These are phyloP conservation scores for Primulina eburnea DNA, from an alignment of 257 asterid genomes.

Conservation along the genomic window DNA sequence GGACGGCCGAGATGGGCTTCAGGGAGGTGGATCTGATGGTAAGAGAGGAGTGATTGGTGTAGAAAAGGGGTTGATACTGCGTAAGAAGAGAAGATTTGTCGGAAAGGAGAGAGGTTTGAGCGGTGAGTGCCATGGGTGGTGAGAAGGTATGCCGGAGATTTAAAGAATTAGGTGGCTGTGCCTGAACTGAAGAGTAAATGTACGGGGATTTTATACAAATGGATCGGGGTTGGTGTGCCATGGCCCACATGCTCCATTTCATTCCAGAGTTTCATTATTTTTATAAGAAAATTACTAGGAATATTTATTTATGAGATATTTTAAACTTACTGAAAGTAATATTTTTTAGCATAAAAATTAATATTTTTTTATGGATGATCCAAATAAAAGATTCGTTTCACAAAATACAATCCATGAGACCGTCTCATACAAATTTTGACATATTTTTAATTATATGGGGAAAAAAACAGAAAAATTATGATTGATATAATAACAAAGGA, in stretches of 20 bases:
- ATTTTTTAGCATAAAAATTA: no score
- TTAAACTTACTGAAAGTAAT: no score
- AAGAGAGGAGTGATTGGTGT: conserved; percentile 11
- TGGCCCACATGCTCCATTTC: neutral
- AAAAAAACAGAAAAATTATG: no score
- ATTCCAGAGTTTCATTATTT: no score
- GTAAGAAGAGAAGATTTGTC: conserved; percentile 30
- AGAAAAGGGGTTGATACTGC: conserved; percentile 25
- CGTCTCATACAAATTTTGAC: no score
- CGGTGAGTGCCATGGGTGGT: conserved; percentile 39
- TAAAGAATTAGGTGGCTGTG: conserved; percentile 19
- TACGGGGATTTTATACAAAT: conserved; percentile 27
- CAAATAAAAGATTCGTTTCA: no score
- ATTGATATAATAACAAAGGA: no score
- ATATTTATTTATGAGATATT: no score
- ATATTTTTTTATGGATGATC: no score
- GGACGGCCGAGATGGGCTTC: conserved; percentile 45
- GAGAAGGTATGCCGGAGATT: neutral
- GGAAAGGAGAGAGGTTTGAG: conserved; percentile 40
- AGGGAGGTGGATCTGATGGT: conserved; percentile 28
- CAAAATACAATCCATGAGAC: no score
- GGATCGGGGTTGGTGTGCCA: neutral
- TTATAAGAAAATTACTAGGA: no score
- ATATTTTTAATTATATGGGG: no score
- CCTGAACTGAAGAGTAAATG: conserved; percentile 28